Base-by-base conservation (phyloP, 164 flowering plant genomes). In the Cinnamomum micranthum region DNA sequence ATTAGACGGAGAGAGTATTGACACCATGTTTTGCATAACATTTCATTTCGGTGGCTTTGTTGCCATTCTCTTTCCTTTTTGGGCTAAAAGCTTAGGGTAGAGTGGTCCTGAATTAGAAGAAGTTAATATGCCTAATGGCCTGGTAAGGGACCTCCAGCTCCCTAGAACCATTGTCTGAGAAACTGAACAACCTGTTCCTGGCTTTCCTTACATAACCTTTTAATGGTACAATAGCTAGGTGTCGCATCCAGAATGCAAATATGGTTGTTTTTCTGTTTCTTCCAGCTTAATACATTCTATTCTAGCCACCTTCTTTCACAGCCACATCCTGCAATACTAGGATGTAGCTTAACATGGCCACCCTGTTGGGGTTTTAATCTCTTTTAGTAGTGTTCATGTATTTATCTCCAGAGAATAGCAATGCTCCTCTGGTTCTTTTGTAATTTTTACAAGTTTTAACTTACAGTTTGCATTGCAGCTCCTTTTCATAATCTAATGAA, bases 111-210 rank as follows among this genome's bases (percentile, higher is more conserved):
- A 70, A 50, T 79, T 4, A 31, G 50, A 70, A 80, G 6, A 79
- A 79, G 69, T 50, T 70, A 70, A 71, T 78, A 67, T 74, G 74
- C 41, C 76, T 62, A 71, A 68, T 69, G 67, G 67, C 73, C 76
- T 52, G 63, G 73, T 67, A 31, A 77, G 79, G 86, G 83, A 80
- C 87, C 84, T 76, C 84, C 73, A 62, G 33, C 65, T 69, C 78
- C 73, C 77, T 78, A 69, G 24, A 19, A 77, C 70, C 22, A 27
- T 76, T 25, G 4, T 28, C 73, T 6, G 11, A 31, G 68, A 75
- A 63, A 60, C 73, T 33, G 76, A 73, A 73, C 66, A 62, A 24
- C 28, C 31, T 13, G 2, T 65, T 11, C 23, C 11, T 60, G n/a
- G 22, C 64, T 9, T 60, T 60, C 23, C 68, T 65, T 65, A 13